phyloP scores from a whole-genome alignment of 805 yeast species.

The Pichia sporocuriosa region DNA sequence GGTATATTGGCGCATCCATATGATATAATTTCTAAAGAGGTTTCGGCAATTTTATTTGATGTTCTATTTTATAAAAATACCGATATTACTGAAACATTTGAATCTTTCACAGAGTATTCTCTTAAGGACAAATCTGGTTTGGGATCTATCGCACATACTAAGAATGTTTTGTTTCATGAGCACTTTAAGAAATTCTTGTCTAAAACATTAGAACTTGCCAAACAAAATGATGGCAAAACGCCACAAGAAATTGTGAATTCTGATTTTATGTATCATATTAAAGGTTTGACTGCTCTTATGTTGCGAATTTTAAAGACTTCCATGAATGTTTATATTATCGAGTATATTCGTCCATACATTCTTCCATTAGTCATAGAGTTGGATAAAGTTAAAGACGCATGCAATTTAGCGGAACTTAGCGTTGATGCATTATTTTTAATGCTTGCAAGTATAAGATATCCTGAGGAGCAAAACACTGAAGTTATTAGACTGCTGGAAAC shows the following conservation, averaged over 20 bases:
- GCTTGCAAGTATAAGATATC: conserved; percentile 43
- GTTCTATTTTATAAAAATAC: conserved; percentile 18
- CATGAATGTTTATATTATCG: conserved; percentile 45
- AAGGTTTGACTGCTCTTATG: conserved; percentile 60
- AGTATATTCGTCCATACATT: conserved; percentile 44
- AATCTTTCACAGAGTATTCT: conserved; percentile 30
- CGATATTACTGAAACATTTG: conserved; percentile 22
- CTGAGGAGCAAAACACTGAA: conserved; percentile 34
- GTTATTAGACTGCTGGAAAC: conserved; percentile 39
- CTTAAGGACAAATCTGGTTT: conserved; percentile 32
- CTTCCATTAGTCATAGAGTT: conserved; percentile 65
- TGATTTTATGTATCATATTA: conserved; percentile 54
- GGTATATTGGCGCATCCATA: conserved; percentile 56
- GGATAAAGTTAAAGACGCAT: conserved; percentile 68
- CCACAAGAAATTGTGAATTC: conserved; percentile 56
- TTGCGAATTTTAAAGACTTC: conserved; percentile 47
- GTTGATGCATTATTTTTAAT: conserved; percentile 43
- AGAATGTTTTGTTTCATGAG: conserved; percentile 22
- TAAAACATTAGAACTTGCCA: conserved; percentile 34
- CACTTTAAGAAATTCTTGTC: conserved; percentile 39
- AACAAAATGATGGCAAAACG: conserved; percentile 27
- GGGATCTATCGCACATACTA: conserved; percentile 16
- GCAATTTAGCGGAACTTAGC: conserved; percentile 57
- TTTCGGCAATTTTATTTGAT: conserved; percentile 53
- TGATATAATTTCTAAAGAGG: conserved; percentile 60